Evolutionary conservation across 768 basidiomycete genomes (phyloP), one percentile per base, ranked within the genome.

Genomic region (Lactifluus piperatus): DNA sequence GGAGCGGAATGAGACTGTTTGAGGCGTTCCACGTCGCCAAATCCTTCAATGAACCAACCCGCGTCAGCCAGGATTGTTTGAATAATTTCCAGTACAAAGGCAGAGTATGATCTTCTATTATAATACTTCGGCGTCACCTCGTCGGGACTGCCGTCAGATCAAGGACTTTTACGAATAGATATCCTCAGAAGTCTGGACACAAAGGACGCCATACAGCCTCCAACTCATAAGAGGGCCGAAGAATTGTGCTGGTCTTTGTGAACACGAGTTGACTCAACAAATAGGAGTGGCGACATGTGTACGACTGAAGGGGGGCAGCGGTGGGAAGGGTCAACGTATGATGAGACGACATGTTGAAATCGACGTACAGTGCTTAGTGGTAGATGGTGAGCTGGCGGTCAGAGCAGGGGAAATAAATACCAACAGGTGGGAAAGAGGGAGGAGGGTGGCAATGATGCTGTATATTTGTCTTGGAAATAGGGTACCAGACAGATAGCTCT

Each of bases 1-100:
- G 68, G 63, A 3, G 67, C 67, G 20, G 68, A 63, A 22, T 67
- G 57, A 2, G 68, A 57, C 5, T 55, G 30, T 6, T 57, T 57
- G n/a, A 72, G 66, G 20, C 54, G 56, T 5, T 47, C 48, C 22
- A 72, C 24, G 41, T 71, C 62, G 13, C 71, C 72, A 44, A 69
- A 72, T 30, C 69, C 69, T 0, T 67, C 45, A 16, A 56, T 66
- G 60, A 66, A 72, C 67, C 68, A 69, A 57, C 72, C 71, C 5
- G 62, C 67, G 11, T 62, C 67, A 36, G 52, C 62, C 45, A 72
- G 55, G 18, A 50, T 54, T 18, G 65, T 64, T 58, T 72, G 72
- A 11, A 63, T 26, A 0, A 62, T 62, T 50, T 71, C 70, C 27
- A 67, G 16, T 7, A 63, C n/a, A 47, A 70, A 69, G 27, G 66